Conservation (phyloP, 73 alveolate genomes). For the Blepharisma stoltei region DNA sequence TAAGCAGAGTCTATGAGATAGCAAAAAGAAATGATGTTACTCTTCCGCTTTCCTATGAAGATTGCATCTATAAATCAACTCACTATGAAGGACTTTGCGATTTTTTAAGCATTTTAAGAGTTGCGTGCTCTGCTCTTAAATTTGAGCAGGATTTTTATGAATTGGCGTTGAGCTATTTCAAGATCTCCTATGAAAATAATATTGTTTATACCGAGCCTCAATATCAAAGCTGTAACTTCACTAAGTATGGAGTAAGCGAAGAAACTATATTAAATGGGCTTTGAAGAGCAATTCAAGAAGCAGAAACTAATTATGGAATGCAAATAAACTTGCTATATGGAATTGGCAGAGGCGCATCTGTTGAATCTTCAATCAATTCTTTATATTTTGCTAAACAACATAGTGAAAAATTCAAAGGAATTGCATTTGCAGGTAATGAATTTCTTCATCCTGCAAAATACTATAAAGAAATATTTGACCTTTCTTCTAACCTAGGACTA, state of each 20-base stretch:
- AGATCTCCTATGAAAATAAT: background rate
- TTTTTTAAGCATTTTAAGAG: background rate
- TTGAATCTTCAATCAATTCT: background rate
- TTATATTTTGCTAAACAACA: background rate
- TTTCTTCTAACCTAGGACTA: conserved; percentile 4
- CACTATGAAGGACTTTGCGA: background rate
- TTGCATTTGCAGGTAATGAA: conserved; percentile 11
- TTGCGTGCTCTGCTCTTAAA: background rate
- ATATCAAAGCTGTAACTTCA: background rate
- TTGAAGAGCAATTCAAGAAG: background rate
- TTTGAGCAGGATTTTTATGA: background rate
- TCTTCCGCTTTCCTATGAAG: background rate
- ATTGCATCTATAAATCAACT: background rate
- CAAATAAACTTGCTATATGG: background rate
- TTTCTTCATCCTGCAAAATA: background rate
- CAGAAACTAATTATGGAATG: background rate
- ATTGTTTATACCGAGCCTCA: background rate
- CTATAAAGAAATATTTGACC: background rate
- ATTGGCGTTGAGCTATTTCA: background rate
- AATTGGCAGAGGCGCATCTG: background rate
- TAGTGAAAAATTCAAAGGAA: background rate
- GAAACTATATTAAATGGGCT: background rate
- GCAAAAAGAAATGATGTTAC: background rate
- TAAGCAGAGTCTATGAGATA: background rate
- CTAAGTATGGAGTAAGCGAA: background rate